These are phyloP conservation scores for Boletus reticulatus DNA, from an alignment of 768 basidiomycete genomes.

Conservation along the genomic window DNA sequence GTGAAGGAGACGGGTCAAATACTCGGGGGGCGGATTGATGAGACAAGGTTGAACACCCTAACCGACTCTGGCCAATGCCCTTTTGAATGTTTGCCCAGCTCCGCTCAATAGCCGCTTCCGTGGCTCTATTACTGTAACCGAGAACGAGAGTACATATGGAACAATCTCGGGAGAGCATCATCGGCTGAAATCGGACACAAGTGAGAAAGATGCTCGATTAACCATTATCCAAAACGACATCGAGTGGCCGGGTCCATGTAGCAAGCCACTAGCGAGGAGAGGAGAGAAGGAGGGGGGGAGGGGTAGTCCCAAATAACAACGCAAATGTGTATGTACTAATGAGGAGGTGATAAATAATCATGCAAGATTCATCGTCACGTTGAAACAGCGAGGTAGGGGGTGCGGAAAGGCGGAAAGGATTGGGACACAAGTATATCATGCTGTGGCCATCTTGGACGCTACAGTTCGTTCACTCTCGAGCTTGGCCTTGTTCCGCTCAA, in stretches of 20 bases:
- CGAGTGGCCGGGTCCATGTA: constrained; percentile 1
- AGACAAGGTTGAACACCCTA: too few relatives aligned
- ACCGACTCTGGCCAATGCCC: not conserved
- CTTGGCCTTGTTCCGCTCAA: constrained; percentile 83
- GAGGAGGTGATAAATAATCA: constrained; percentile 28
- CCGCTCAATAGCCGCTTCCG: too few relatives aligned
- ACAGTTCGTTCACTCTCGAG: constrained; percentile 87
- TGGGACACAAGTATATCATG: constrained; percentile 37
- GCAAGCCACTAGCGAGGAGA: constrained; percentile 13
- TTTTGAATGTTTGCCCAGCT: not conserved
- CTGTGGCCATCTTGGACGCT: constrained; percentile 81
- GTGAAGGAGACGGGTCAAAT: not conserved
- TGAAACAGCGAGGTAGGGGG: constrained; percentile 12
- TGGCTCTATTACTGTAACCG: not conserved
- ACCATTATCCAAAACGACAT: constrained; percentile 16
- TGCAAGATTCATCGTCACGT: constrained; percentile 22
- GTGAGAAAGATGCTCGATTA: constrained; percentile 14
- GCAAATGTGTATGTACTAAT: constrained; percentile 16
- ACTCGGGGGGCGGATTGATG: too few relatives aligned
- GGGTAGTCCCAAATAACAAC: constrained; percentile 4
- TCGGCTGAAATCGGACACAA: constrained; percentile 1
- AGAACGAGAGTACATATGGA: too few relatives aligned
- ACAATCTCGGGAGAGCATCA: not conserved
- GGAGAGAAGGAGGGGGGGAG: not conserved
- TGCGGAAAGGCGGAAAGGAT: not conserved